phyloP scores from a whole-genome alignment of 371 early-diverging fungal species.

The Mucor lusitanicus region DNA sequence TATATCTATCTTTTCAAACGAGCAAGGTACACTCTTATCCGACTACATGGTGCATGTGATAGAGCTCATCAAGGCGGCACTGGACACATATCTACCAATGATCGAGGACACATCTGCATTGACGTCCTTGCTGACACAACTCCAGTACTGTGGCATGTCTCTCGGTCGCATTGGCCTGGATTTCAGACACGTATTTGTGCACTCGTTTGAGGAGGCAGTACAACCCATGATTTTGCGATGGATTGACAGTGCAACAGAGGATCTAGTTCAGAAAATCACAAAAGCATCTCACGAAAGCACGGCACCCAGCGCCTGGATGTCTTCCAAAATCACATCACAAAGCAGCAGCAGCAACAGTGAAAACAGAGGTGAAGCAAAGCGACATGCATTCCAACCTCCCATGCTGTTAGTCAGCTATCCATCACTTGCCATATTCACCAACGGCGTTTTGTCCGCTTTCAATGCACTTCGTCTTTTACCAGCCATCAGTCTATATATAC shows the following conservation, averaged over 20 bases:
- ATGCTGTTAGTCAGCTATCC: conserved; percentile 68
- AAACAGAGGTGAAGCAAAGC: conserved; percentile 6
- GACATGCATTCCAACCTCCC: conserved; percentile 48
- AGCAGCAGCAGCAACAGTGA: conserved; percentile 3
- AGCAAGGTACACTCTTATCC: conserved; percentile 43
- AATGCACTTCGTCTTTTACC: conserved; percentile 73
- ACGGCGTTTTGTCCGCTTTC: conserved; percentile 62
- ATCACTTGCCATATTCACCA: conserved; percentile 69
- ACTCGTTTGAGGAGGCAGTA: conserved; percentile 66
- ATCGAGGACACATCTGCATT: conserved; percentile 68
- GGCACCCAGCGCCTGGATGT: conserved; percentile 57
- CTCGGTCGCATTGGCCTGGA: conserved; percentile 81
- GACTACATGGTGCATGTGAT: conserved; percentile 59
- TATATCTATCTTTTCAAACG: conserved; percentile 75
- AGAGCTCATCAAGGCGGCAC: conserved; percentile 29
- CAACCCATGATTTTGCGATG: conserved; percentile 54
- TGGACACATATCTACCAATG: conserved; percentile 46
- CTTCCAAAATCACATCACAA: conserved; percentile 10
- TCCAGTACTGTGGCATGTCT: conserved; percentile 85
- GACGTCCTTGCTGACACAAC: conserved; percentile 69
- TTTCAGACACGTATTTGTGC: conserved; percentile 66
- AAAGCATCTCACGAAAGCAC: conserved; percentile 31
- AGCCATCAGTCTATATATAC: conserved; percentile 36
- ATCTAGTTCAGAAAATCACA: conserved; percentile 41
- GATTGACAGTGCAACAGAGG: conserved; percentile 51